These are phyloP conservation scores for Xylaria sp. DNA, from an alignment of 2,329 filamentous ascomycete species.

Conservation along the genomic window DNA sequence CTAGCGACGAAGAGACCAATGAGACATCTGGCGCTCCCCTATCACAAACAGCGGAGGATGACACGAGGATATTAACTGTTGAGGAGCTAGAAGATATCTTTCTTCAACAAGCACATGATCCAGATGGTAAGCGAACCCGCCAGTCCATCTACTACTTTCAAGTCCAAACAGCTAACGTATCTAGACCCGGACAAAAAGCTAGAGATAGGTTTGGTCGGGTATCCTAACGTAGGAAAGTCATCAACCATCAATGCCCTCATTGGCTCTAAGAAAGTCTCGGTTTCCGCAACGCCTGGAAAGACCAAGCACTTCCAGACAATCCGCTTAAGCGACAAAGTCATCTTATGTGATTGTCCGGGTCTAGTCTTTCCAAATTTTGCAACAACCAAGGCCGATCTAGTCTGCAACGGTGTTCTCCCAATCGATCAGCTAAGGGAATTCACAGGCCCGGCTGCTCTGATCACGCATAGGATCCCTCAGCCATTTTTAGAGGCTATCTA, in stretches of 20 bases:
- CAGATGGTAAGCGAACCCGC: constrained; percentile 57
- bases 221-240: constrained; percentile 99
- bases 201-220: constrained; percentile 92
- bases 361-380: constrained; percentile 99
- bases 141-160: background rate
- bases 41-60: constrained; percentile 60
- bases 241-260: constrained; percentile 99
- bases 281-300: constrained; percentile 96
- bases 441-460: constrained; percentile 84
- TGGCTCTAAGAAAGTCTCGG: constrained; percentile 97
- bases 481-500: constrained; percentile 92
- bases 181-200: constrained; percentile 71
- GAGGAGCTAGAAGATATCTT: constrained; percentile 93
- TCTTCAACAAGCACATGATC: constrained; percentile 74
- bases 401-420: constrained; percentile 92
- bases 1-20: constrained; percentile 47
- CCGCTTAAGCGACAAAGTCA: constrained; percentile 86
- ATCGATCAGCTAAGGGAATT: constrained; percentile 97
- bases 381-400: constrained; percentile 93
- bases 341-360: constrained; percentile 97
- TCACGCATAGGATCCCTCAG: constrained; percentile 86
- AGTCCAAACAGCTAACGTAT: constrained; percentile 40
- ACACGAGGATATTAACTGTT: constrained; percentile 86
- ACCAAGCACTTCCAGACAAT: constrained; percentile 99
- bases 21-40: constrained; percentile 52